Evolutionary conservation across 805 yeast genomes (phyloP).

Genomic region (Candida easanensis): DNA sequence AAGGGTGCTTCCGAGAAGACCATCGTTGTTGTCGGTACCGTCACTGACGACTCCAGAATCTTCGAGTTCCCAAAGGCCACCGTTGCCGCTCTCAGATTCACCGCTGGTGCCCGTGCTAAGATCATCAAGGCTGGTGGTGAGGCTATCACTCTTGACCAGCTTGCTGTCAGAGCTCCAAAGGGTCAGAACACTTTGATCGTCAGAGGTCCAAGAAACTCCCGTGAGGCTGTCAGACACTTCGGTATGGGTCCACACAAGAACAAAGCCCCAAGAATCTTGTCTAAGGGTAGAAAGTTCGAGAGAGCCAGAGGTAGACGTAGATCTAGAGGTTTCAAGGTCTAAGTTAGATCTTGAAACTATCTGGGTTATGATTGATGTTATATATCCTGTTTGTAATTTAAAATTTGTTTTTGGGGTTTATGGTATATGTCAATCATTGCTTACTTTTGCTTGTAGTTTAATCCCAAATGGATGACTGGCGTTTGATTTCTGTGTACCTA

Average conservation of each 20-base stretch:
- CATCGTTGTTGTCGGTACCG: conserved; percentile 98
- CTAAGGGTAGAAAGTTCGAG: conserved; percentile 99
- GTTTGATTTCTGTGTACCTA: conserved; percentile 2
- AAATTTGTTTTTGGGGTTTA: conserved; percentile 12
- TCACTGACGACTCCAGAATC: conserved; percentile 96
- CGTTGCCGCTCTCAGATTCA: conserved; percentile 98
- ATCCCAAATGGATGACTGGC: background rate
- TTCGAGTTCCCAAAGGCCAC: conserved; percentile 93
- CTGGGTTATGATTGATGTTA: conserved; percentile 13
- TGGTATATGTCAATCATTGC: conserved; percentile 21
- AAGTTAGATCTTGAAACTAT: conserved; percentile 35
- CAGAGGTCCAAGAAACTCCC: conserved; percentile 98
- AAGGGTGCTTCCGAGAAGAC: conserved; percentile 86
- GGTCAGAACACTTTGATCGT: conserved; percentile 97
- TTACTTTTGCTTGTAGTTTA: conserved; percentile 1
- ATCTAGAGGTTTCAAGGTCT: conserved; percentile 99
- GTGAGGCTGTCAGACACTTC: conserved; percentile 99
- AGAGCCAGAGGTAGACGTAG: conserved; percentile 99
- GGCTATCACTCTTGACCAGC: conserved; percentile 98
- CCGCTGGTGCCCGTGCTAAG: conserved; percentile 98
- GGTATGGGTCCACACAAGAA: conserved; percentile 99
- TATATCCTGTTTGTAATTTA: conserved; percentile 15
- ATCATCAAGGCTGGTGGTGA: conserved; percentile 99
- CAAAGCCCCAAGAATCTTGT: conserved; percentile 98
- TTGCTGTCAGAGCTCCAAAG: conserved; percentile 98